Evolutionary conservation across 495 filamentous ascomycete genomes (phyloP).

Genomic region (Penicillium mononematosum): DNA sequence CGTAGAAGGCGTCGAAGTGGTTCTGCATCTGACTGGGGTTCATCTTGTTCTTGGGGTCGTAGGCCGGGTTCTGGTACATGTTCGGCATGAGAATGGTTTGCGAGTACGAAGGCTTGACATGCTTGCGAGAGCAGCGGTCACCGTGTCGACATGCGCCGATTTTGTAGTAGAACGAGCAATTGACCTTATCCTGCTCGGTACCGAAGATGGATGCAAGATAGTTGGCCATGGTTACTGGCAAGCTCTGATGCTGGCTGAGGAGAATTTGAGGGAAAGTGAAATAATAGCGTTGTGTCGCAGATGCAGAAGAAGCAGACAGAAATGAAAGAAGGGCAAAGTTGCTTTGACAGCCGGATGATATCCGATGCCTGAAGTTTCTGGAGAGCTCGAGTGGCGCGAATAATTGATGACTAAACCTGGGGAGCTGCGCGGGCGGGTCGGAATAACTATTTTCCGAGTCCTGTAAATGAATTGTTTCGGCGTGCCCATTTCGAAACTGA

Average conservation of each 20-base stretch:
- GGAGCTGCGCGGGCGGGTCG: constrained; percentile 18
- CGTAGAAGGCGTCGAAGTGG: constrained; percentile 99
- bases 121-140: constrained; percentile 95
- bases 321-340: constrained; percentile 8
- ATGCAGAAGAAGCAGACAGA: constrained; percentile 3
- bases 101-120: constrained; percentile 97
- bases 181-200: constrained; percentile 97
- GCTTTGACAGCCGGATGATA: constrained; percentile 20
- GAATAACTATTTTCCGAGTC: constrained; percentile 16
- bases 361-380: constrained; percentile 44
- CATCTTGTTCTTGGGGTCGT: constrained; percentile 96
- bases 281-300: not conserved
- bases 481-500: too few relatives aligned
- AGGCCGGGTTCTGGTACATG: constrained; percentile 98
- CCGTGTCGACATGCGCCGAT: constrained; percentile 98
- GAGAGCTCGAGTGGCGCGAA: constrained; percentile 36
- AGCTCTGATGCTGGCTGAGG: not conserved
- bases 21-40: constrained; percentile 91
- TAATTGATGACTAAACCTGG: constrained; percentile 33
- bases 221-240: constrained; percentile 65
- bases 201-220: constrained; percentile 99
- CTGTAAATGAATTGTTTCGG: too few relatives aligned
- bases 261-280: too few relatives aligned
- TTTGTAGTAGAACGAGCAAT: constrained; percentile 89
- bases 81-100: constrained; percentile 98